Conservation (phyloP, 352 stramenopile species). For the Peronosclerospora sorghi region DNA sequence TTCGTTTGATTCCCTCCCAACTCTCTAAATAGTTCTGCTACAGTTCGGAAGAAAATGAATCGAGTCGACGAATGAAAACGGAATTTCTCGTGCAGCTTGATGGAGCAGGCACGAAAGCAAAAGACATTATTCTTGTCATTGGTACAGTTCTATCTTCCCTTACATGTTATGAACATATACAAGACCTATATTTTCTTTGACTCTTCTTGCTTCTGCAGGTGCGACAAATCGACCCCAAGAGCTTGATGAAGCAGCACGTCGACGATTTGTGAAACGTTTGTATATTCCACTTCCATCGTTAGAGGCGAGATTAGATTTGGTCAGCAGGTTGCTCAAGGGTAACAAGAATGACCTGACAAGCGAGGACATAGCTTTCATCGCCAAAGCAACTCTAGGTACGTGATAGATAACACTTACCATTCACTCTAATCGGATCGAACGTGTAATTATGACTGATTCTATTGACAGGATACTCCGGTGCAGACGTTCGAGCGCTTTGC, state of each 20-base stretch:
- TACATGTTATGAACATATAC: too few species aligned
- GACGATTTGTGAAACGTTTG: constrained; percentile 95
- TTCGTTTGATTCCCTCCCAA: too few species aligned
- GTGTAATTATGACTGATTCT: not conserved
- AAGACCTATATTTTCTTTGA: not conserved
- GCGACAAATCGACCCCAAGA: constrained; percentile 97
- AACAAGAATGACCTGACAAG: constrained; percentile 86
- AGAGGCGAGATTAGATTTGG: constrained; percentile 76
- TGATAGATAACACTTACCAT: not conserved
- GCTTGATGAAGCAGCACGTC: constrained; percentile 93
- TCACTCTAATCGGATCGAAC: constrained; percentile 3
- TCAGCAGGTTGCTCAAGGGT: constrained; percentile 87
- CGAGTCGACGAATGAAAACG: too few species aligned
- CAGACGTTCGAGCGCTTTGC: constrained; percentile 95
- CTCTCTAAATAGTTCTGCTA: constrained; percentile 1
- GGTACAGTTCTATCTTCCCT: too few species aligned
- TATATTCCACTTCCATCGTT: constrained; percentile 94
- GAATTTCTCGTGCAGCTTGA: too few species aligned
- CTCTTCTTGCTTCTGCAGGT: constrained; percentile 26
- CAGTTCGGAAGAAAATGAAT: too few species aligned
- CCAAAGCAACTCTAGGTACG: constrained; percentile 70
- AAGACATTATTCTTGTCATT: too few species aligned
- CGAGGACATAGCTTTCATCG: constrained; percentile 85
- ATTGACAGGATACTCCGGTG: constrained; percentile 90
- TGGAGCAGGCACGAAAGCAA: too few species aligned